phyloP scores from a whole-genome alignment of 2,329 filamentous ascomycete species.

The Verticillium isaacii region DNA sequence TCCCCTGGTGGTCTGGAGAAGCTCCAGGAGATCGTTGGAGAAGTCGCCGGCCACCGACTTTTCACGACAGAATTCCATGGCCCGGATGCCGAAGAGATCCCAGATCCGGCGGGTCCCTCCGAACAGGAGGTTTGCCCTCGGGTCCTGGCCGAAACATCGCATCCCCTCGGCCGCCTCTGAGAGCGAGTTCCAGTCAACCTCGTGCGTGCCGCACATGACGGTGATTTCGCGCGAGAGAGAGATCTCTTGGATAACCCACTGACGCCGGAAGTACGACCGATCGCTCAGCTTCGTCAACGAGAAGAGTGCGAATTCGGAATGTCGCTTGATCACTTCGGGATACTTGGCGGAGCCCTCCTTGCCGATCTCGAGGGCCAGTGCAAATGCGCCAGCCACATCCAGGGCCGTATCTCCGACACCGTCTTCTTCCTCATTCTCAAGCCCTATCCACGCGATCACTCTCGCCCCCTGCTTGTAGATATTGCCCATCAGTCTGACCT shows the following conservation, averaged over 20 bases:
- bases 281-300: background rate
- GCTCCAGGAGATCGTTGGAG: background rate
- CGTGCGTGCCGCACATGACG: background rate
- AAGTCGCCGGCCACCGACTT: background rate
- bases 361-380: background rate
- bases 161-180: background rate
- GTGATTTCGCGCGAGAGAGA: conserved; percentile 6
- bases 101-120: background rate
- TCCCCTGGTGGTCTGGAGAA: background rate
- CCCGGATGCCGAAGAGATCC: background rate
- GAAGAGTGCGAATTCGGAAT: background rate
- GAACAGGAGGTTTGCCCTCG: background rate
- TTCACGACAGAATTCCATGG: background rate
- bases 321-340: background rate
- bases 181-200: background rate
- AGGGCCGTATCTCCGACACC: background rate
- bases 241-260: conserved; percentile 20
- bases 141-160: background rate
- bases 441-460: conserved; percentile 16
- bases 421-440: conserved; percentile 5
- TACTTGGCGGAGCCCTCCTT: background rate
- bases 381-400: background rate
- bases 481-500: conserved; percentile 21
- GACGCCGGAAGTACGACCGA: conserved; percentile 16
- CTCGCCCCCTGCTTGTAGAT: conserved; percentile 16